Evolutionary conservation across 768 basidiomycete species (phyloP).

Genomic region (Auricularia cornea): DNA sequence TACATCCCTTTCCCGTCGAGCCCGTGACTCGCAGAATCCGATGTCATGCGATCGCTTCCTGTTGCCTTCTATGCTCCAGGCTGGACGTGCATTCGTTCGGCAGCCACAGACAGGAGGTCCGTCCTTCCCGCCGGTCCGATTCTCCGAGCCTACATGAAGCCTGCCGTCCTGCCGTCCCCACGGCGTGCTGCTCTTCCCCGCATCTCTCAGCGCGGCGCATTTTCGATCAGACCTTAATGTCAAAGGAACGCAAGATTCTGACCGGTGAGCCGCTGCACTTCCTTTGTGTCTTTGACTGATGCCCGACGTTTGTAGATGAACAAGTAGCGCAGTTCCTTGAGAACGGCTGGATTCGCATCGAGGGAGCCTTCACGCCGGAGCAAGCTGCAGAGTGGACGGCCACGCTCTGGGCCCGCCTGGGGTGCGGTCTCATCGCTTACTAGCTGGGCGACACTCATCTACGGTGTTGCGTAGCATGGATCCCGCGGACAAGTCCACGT

Average conservation of each 20-base stretch:
- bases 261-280: not conserved
- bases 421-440: constrained; percentile 7
- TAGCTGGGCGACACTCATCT: not conserved
- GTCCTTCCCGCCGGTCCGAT: too few species aligned
- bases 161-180: too few species aligned
- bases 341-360: constrained; percentile 46
- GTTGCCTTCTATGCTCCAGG: too few species aligned
- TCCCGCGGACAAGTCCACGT: constrained; percentile 45
- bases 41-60: too few species aligned
- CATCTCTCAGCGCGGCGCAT: too few species aligned
- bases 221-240: not conserved
- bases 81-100: too few species aligned
- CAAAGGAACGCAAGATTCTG: not conserved
- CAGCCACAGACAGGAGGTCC: too few species aligned
- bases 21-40: too few species aligned
- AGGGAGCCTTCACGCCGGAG: constrained; percentile 44
- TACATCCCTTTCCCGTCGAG: too few species aligned
- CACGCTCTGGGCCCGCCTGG: constrained; percentile 44
- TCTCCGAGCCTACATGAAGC: too few species aligned
- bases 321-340: constrained; percentile 48
- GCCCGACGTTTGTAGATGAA: constrained; percentile 13
- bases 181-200: too few species aligned
- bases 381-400: constrained; percentile 42
- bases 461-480: constrained; percentile 17
- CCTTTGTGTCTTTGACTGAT: not conserved